phyloP scores from a whole-genome alignment of 768 basidiomycete species.

The Lactifluus subvellereus region DNA sequence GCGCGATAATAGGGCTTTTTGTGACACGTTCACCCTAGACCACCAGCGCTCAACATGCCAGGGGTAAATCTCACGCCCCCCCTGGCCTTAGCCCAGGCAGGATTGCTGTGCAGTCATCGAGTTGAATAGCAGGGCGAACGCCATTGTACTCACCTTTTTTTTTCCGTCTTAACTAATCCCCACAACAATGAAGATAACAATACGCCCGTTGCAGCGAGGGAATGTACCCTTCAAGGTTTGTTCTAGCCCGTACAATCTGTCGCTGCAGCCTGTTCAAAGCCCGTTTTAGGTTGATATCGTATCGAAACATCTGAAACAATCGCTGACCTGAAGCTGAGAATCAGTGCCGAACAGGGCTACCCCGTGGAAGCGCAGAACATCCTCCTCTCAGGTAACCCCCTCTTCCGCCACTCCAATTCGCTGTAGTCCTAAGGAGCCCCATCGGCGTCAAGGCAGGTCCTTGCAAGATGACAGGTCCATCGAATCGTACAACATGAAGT shows the following conservation, averaged over 20 bases:
- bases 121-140: not conserved
- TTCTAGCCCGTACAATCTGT: not conserved
- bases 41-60: not conserved
- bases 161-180: not conserved
- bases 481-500: slow-evolving; percentile 84
- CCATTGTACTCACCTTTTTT: not conserved
- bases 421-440: slow-evolving; percentile 6
- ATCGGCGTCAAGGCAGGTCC: slow-evolving; percentile 65
- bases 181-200: slow-evolving; percentile 75
- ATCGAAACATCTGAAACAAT: slow-evolving; percentile 72
- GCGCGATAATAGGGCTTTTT: not conserved
- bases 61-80: not conserved
- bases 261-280: not conserved
- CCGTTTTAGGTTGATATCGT: slow-evolving; percentile 61
- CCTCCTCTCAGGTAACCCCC: slow-evolving; percentile 76
- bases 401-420: slow-evolving; percentile 13
- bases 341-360: slow-evolving; percentile 68
- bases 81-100: not conserved
- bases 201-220: slow-evolving; percentile 79
- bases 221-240: slow-evolving; percentile 76
- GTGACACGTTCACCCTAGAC: not conserved
- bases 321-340: slow-evolving; percentile 75
- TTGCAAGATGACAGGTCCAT: slow-evolving; percentile 83
- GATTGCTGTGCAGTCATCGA: not conserved
- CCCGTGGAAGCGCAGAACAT: slow-evolving; percentile 76